phyloP scores from a whole-genome alignment of 2,329 filamentous ascomycete genomes.

The Taxawa tesnikishii region DNA sequence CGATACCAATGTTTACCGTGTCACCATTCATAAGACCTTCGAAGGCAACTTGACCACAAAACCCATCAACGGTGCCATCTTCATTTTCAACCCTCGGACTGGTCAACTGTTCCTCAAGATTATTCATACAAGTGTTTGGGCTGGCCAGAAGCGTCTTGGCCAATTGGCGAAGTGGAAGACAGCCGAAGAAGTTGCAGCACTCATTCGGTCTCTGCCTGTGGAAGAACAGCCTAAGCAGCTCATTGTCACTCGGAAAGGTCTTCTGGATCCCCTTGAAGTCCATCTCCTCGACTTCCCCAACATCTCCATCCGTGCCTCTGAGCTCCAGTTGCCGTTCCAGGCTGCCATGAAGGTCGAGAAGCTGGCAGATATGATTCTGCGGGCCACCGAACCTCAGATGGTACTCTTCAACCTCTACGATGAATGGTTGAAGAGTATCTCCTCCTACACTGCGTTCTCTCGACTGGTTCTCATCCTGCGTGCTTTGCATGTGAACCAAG shows the following conservation, averaged over 20 bases:
- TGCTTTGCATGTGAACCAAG: conserved; percentile 91
- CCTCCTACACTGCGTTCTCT: conserved; percentile 96
- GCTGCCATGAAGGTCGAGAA: conserved; percentile 99
- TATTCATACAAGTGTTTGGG: conserved; percentile 98
- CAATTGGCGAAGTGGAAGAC: conserved; percentile 99
- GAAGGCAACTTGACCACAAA: conserved; percentile 98
- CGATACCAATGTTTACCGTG: conserved; percentile 97
- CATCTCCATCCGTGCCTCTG: conserved; percentile 94
- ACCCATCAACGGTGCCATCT: conserved; percentile 98
- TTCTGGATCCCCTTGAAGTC: conserved; percentile 92
- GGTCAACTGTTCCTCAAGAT: conserved; percentile 98
- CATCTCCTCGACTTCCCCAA: conserved; percentile 97
- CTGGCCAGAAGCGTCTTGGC: conserved; percentile 95
- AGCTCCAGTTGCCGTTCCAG: conserved; percentile 95
- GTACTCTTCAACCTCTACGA: conserved; percentile 98
- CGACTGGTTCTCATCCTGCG: conserved; percentile 85
- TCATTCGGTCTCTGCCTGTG: conserved; percentile 88
- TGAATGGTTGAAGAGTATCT: conserved; percentile 97
- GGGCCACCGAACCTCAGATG: conserved; percentile 98
- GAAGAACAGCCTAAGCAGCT: conserved; percentile 98
- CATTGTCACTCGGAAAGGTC: conserved; percentile 93
- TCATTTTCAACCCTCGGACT: conserved; percentile 99
- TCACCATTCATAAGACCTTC: conserved; percentile 99
- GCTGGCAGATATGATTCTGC: conserved; percentile 95
- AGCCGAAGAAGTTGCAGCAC: conserved; percentile 94